Base-by-base conservation (phyloP, 2,329 filamentous ascomycete genomes). In the Fulvia fulva region DNA sequence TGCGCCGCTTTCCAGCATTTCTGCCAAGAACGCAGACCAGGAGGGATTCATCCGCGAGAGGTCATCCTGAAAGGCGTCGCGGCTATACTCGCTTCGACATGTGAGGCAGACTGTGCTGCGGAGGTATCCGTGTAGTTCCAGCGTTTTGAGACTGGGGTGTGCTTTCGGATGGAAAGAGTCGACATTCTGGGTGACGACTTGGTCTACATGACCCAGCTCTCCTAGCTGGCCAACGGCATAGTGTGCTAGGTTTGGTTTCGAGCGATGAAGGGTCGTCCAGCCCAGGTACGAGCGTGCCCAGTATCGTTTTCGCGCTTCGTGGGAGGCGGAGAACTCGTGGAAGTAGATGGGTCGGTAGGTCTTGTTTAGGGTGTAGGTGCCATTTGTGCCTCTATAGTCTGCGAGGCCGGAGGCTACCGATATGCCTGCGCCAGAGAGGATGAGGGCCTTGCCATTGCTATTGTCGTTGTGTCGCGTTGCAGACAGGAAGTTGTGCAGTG, bases 211-310 rank as follows among this genome's bases (percentile, higher is more conserved):
- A 2, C 91, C 92, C 64, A 94, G 77, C 4, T 81, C 75, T 2
- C 85, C 89, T 34, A 97, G 78, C 63, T 87, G 81, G 53, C 83
- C 81, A 57, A 97, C 83, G 1, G 92, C 91, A 71, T 83, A 81
- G 76, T 99, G 94, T 1, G 86, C 87, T 2, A 79, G 77, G 70
- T 97, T 97, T 12, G 93, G 92, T 58, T 77, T 78, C n/a, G 91
- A 90, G 61, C 85, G 87, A 69, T 88, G 78, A 64, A 97, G 78
- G 46, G 85, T 91, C 3, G 90, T 87, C 92, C 92, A 97, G 37
- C 94, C 94, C 21, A 99, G 77, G 73, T 96, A 99, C 70, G 90
- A 96, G 51, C 94, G 80, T 0, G 94, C 93, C 94, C 94, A 99
- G 73, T 99, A 99, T 61, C 94, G 81, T 75, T 97, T 94, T 64